phyloP scores from a whole-genome alignment of 1,139 yeast species.

The Yamadazyma dushanensis region DNA sequence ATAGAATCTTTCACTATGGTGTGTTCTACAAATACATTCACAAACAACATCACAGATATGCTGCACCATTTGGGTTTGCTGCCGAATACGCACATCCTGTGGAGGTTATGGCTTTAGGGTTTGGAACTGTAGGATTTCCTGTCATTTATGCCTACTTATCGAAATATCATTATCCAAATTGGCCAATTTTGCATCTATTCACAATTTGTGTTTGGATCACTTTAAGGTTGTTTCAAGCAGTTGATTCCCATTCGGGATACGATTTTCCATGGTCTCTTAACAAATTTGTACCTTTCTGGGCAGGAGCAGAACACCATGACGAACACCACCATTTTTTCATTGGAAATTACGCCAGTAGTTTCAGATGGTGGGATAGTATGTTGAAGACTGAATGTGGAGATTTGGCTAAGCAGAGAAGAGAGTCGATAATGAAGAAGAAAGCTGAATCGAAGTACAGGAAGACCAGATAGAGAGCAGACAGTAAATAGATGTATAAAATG shows the following conservation, averaged over 20 bases:
- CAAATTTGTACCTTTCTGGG: conserved; percentile 48
- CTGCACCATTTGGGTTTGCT: conserved; percentile 94
- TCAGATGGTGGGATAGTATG: conserved; percentile 90
- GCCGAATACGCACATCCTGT: conserved; percentile 97
- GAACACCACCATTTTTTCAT: conserved; percentile 50
- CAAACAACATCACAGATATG: conserved; percentile 94
- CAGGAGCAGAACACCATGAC: conserved; percentile 53
- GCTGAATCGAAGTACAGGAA: conserved; percentile 37
- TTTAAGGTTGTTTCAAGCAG: conserved; percentile 59
- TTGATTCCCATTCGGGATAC: conserved; percentile 50
- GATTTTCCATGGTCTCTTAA: conserved; percentile 53
- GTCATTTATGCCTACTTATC: conserved; percentile 51
- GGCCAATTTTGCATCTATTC: conserved; percentile 74
- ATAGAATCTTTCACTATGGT: conserved; percentile 83
- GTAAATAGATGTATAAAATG: neutral
- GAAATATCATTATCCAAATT: conserved; percentile 41
- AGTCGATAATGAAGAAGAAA: conserved; percentile 49
- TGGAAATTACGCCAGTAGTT: conserved; percentile 90
- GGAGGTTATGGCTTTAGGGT: conserved; percentile 86
- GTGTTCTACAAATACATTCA: conserved; percentile 86
- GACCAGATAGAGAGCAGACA: conserved; percentile 4
- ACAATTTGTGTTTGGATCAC: conserved; percentile 87
- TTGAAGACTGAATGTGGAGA: conserved; percentile 83
- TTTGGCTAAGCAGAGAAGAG: conserved; percentile 63
- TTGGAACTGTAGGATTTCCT: conserved; percentile 95